phyloP scores from a whole-genome alignment of 169 alveolate species.

The Plasmodium reichenowi region DNA sequence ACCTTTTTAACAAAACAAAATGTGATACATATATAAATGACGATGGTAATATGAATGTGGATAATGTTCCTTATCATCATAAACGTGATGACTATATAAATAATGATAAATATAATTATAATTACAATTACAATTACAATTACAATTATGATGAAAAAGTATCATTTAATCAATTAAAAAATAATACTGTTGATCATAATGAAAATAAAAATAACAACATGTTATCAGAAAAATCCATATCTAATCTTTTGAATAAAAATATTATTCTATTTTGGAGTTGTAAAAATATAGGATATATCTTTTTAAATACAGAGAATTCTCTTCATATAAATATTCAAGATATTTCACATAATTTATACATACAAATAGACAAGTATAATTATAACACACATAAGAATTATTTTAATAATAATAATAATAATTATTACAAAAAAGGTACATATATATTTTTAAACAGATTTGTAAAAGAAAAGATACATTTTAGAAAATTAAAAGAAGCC shows the following conservation, averaged over 20 bases:
- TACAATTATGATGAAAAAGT: background rate
- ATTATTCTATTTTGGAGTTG: slow-evolving; percentile 46
- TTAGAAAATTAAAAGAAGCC: slow-evolving; percentile 35
- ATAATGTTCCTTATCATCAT: background rate
- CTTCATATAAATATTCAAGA: slow-evolving; percentile 39
- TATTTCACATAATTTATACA: slow-evolving; percentile 13
- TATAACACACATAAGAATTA: background rate
- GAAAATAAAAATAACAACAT: slow-evolving; percentile 2
- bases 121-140: background rate
- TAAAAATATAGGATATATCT: slow-evolving; percentile 39
- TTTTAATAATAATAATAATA: slow-evolving; percentile 4
- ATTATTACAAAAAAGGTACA: too few relatives aligned
- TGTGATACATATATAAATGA: background rate
- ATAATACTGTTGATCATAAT: too few relatives aligned
- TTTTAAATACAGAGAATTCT: slow-evolving; percentile 24
- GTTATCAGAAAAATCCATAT: slow-evolving; percentile 12
- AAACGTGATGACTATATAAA: background rate
- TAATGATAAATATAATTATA: background rate
- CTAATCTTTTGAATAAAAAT: slow-evolving; percentile 14
- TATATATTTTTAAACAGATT: too few relatives aligned
- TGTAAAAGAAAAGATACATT: slow-evolving; percentile 8
- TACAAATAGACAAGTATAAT: slow-evolving; percentile 20
- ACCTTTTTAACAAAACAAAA: background rate
- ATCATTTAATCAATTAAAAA: too few relatives aligned
- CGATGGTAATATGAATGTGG: background rate